Evolutionary conservation across 768 basidiomycete species (phyloP).

Genomic region (Pleurotus djamor): DNA sequence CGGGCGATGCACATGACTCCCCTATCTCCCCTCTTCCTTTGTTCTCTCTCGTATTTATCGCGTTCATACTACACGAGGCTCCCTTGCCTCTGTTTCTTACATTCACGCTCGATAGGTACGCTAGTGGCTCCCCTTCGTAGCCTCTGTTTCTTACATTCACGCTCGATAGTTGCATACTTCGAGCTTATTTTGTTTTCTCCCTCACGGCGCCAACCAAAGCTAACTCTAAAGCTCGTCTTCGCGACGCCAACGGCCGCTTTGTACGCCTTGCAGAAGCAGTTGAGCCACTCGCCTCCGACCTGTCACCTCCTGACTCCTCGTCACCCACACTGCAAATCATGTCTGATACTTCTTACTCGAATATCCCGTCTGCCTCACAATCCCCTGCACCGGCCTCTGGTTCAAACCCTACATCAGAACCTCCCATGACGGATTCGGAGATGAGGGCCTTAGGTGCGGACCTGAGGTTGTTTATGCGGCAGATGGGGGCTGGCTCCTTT

Average conservation of each 20-base stretch:
- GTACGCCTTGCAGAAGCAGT: not conserved
- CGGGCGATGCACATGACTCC: not conserved
- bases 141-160: not conserved
- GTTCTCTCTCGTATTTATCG: too few species aligned
- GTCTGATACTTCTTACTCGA: not conserved
- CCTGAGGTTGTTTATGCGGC: too few species aligned
- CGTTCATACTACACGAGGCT: too few species aligned
- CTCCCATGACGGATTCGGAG: too few species aligned
- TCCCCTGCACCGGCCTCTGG: not conserved
- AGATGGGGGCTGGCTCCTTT: too few species aligned
- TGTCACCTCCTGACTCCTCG: not conserved
- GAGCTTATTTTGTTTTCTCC: not conserved
- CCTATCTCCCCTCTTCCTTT: not conserved
- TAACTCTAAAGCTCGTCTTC: not conserved
- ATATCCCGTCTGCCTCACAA: not conserved
- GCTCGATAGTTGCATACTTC: not conserved
- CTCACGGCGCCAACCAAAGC: not conserved
- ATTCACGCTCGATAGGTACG: conserved; percentile 2
- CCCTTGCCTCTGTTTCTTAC: conserved; percentile 3
- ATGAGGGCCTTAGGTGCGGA: too few species aligned
- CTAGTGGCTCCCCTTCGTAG: not conserved
- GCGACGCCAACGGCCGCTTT: not conserved
- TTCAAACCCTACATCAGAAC: too few species aligned
- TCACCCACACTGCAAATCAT: too few species aligned
- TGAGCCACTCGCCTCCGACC: not conserved